Evolutionary conservation across 495 filamentous ascomycete genomes (phyloP), one percentile per base, ranked within the genome.

Genomic region (Trichocladium uniseriatum): DNA sequence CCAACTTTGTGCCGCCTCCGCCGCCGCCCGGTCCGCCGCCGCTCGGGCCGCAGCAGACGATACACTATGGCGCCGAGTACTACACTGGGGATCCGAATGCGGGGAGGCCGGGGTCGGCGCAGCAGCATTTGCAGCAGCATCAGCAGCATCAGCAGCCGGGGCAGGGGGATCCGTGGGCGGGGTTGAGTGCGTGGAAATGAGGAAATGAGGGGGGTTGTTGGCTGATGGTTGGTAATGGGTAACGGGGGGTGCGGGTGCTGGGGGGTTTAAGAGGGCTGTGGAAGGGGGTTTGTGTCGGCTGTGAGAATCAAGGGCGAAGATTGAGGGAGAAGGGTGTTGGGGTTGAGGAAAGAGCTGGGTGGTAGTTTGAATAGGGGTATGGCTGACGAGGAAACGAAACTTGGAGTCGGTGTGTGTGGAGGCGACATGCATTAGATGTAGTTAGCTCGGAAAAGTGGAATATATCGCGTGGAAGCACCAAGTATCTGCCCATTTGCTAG

Each of bases 1-100:
- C 80, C 15, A 89, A 89, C 15, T 96, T 94, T 63, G 79, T 95
- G 32, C 91, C 90, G 1, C 91, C 91, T 1, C 91, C 91, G 8
- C 91, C 91, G 16, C 91, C 91, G 0, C 86, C 84, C 3, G 86
- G 83, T 11, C 87, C 87, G 8, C 84, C 87, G 31, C 84, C 87
- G 34, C 69, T 80, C 36, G 81, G 83, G 0, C 81, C 77, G 15
- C 88, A 89, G 55, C 80, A 82, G 42, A 81, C 74, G 11, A 74
- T 78, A 18, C 76, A 75, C 44, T 71, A 71, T 36, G 41, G 52
- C 0, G 20, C 38, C 18, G 59, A 77, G 31, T 75, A 72, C 43
- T 74, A 71, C 36, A 13, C 46, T 1, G 29, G 34, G 1, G 48
- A 58, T 19, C 51, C 53, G 9, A 56, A 59, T 24, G 52, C 52